Base-by-base conservation (phyloP, 768 basidiomycete species). In the Pluteus cervinus region DNA sequence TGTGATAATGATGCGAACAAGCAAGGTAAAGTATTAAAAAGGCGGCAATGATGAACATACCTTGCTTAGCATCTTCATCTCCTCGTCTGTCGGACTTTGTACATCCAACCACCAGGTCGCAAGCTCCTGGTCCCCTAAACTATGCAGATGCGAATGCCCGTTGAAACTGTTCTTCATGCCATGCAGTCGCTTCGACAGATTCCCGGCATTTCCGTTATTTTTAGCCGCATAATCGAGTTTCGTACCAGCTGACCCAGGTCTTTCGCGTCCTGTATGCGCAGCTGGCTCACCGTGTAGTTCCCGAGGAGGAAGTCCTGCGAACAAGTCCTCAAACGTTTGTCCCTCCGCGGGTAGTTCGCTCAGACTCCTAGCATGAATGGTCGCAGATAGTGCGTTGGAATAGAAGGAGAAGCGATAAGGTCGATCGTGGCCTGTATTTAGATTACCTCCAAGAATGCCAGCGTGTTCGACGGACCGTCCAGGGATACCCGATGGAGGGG, bases 371-470 rank as follows among this genome's bases (percentile, higher is more conserved):
- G 96, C 88, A 63, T 98, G 94, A 33, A 99, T 97, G 1, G 96
- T 97, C 0, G 91, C 85, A 3, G 83, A 79, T 33, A 96, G 66
- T 4, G 84, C 74, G 51, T 96, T 98, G 12, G 90, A 97, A 62
- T 98, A 99, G 65, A 98, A 99, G 0, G 96, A 97, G 64, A 98
- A 99, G 30, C 96, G 77, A 54, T 97, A 98, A 7, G 93, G 94
- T 51, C 91, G 71, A 51, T 92, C 90, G 46, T 91, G 83, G 0
- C 73, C 78, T 3, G 69, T 66, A 35, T 68, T 62, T 16, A 70
- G 58, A 34, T 72, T 65, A 5, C 64, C 65, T 34, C 45, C 61
- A 15, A 46, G 33, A 24, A 50, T 45, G 11, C 44, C 47, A 25
- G 53, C 37, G 4, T 26, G 20, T 18, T 25, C 30, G 16, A 36